These are phyloP conservation scores for Ophiocordyceps camponoti-leonardi DNA, from an alignment of 2,329 filamentous ascomycete genomes.

Conservation along the genomic window DNA sequence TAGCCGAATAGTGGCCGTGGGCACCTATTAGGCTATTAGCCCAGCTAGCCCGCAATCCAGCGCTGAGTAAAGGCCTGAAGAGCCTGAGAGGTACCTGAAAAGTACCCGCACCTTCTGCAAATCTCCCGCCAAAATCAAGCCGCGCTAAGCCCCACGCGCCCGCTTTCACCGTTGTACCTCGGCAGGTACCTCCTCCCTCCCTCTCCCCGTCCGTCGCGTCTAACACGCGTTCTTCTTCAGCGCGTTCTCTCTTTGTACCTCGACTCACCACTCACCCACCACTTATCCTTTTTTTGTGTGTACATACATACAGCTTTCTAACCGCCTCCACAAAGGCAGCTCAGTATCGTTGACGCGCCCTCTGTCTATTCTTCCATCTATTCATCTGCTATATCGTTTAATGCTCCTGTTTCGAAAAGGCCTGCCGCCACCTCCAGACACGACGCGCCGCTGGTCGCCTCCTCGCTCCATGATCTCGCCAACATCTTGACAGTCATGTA, in stretches of 20 bases:
- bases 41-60: too few species aligned
- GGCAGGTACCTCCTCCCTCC: neutral
- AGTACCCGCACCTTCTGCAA: too few species aligned
- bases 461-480: slow-evolving; percentile 10
- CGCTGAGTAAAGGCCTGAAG: too few species aligned
- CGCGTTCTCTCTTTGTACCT: neutral
- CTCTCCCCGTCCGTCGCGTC: too few species aligned
- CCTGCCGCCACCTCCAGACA: neutral
- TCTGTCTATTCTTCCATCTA: neutral
- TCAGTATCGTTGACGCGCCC: too few species aligned
- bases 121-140: too few species aligned
- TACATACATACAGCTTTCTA: too few species aligned
- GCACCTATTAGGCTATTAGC: too few species aligned
- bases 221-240: neutral
- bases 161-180: neutral
- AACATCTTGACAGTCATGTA: slow-evolving; percentile 47
- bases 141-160: too few species aligned
- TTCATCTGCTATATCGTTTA: neutral
- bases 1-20: too few species aligned
- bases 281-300: neutral
- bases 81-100: too few species aligned
- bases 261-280: neutral
- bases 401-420: neutral
- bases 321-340: neutral
- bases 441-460: neutral